These are phyloP conservation scores for Aphanomyces invadans DNA, from an alignment of 352 stramenopile species.

Conservation along the genomic window DNA sequence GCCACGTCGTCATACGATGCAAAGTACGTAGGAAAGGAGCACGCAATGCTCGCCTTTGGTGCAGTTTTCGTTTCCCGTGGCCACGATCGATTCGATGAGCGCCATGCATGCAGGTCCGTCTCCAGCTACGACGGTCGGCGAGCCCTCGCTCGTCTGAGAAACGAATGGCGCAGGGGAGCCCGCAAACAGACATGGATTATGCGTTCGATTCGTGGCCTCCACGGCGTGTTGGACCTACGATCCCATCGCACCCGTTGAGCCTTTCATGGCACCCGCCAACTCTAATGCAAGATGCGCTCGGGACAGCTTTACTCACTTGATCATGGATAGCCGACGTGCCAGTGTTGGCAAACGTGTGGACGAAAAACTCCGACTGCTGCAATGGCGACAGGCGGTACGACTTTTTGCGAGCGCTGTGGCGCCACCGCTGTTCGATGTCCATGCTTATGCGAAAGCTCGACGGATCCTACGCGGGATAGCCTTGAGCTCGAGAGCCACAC, in stretches of 20 bases:
- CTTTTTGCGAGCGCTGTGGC: slow-evolving; percentile 9
- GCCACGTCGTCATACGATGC: not conserved
- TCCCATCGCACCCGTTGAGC: too few relatives aligned
- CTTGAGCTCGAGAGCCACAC: too few relatives aligned
- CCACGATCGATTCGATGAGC: not conserved
- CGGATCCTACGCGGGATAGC: not conserved
- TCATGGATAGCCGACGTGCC: not conserved
- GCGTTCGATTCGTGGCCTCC: not conserved
- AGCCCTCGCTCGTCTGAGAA: not conserved
- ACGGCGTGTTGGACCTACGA: not conserved
- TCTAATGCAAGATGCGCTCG: too few relatives aligned
- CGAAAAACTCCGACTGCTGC: not conserved
- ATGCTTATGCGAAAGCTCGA: slow-evolving; percentile 6
- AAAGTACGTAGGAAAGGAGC: not conserved
- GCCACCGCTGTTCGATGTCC: slow-evolving; percentile 20
- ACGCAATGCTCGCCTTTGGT: not conserved
- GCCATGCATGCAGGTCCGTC: not conserved
- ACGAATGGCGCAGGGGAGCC: too few relatives aligned
- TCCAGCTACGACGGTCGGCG: not conserved
- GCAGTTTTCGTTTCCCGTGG: not conserved
- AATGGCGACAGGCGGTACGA: not conserved
- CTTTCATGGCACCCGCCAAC: too few relatives aligned
- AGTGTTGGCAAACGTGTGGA: slow-evolving; percentile 10
- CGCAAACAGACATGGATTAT: not conserved
- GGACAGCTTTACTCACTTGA: slow-evolving; percentile 1